phyloP scores from a whole-genome alignment of 805 yeast genomes.

The Starmerella bacillaris region DNA sequence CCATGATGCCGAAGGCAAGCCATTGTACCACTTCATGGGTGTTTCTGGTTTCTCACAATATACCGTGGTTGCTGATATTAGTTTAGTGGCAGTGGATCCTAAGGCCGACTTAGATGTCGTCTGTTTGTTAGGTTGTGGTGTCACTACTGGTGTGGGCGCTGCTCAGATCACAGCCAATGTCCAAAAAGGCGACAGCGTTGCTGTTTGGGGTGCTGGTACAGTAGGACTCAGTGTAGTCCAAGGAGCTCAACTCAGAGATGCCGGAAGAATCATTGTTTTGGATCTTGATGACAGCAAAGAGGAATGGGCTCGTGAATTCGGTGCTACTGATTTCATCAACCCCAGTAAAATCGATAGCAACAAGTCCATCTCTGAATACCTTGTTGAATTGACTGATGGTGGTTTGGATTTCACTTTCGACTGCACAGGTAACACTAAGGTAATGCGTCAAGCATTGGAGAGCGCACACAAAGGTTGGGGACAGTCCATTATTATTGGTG shows the following conservation, averaged over 20 bases:
- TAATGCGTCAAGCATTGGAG: conserved; percentile 92
- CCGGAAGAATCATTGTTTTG: conserved; percentile 59
- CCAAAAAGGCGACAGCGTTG: conserved; percentile 79
- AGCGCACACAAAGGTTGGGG: conserved; percentile 99
- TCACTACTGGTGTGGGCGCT: conserved; percentile 97
- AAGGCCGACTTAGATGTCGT: conserved; percentile 70
- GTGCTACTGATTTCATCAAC: conserved; percentile 90
- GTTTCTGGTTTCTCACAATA: conserved; percentile 93
- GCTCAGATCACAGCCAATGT: conserved; percentile 88
- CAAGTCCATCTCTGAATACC: conserved; percentile 51
- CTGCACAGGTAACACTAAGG: conserved; percentile 90
- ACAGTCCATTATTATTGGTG: conserved; percentile 84
- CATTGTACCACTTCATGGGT: conserved; percentile 88
- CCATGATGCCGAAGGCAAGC: conserved; percentile 49
- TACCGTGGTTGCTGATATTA: conserved; percentile 94
- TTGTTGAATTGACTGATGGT: conserved; percentile 85
- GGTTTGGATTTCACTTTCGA: conserved; percentile 93
- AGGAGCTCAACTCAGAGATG: conserved; percentile 76
- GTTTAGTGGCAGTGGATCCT: conserved; percentile 79
- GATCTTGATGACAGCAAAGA: conserved; percentile 75
- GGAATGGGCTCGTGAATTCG: conserved; percentile 73
- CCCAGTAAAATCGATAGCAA: conserved; percentile 44
- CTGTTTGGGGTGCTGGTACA: conserved; percentile 95
- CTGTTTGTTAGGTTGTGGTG: conserved; percentile 93
- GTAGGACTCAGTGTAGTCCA: conserved; percentile 92